Evolutionary conservation across 352 stramenopile genomes (phyloP).

Genomic region (Globisporangium iwayamae): DNA sequence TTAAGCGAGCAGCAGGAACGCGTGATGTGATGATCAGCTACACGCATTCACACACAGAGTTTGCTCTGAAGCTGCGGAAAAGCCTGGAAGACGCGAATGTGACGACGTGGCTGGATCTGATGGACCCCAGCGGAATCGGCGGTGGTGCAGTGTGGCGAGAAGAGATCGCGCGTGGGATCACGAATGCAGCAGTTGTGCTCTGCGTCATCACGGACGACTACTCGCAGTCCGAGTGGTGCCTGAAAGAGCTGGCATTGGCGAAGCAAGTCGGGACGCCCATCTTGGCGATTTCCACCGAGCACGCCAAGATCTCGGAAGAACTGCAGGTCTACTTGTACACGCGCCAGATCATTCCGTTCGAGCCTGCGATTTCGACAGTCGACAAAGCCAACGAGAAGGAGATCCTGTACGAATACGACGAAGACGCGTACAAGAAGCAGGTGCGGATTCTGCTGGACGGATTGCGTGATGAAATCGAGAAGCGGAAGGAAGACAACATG

Average conservation of each 20-base stretch:
- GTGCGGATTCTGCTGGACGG: constrained; percentile 69
- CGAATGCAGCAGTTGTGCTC: constrained; percentile 53
- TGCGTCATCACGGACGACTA: constrained; percentile 66
- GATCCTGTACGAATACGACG: constrained; percentile 61
- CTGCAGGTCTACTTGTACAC: constrained; percentile 85
- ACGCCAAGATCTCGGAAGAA: constrained; percentile 72
- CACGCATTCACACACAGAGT: constrained; percentile 61
- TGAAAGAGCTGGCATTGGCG: constrained; percentile 57
- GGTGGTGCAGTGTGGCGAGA: constrained; percentile 61
- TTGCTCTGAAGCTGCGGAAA: constrained; percentile 58
- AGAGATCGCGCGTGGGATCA: constrained; percentile 60
- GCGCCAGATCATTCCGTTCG: constrained; percentile 76
- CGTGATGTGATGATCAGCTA: constrained; percentile 78
- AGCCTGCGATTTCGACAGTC: constrained; percentile 54
- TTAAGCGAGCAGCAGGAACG: constrained; percentile 63
- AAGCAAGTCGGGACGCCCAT: constrained; percentile 81
- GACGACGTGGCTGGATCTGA: constrained; percentile 63
- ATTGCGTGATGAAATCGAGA: constrained; percentile 81
- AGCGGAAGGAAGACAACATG: constrained; percentile 64
- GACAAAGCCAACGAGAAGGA: constrained; percentile 40
- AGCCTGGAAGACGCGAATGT: constrained; percentile 58
- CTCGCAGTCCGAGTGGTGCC: constrained; percentile 52
- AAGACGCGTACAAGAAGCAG: constrained; percentile 65
- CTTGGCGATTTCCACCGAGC: constrained; percentile 72
- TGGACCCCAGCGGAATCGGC: constrained; percentile 60